A percentile compares a stretch with the other conserved stretches of the same genome.
Conservation (phyloP, 164 flowering plant genomes). For the Chloranthus sessilifolius region DNA sequence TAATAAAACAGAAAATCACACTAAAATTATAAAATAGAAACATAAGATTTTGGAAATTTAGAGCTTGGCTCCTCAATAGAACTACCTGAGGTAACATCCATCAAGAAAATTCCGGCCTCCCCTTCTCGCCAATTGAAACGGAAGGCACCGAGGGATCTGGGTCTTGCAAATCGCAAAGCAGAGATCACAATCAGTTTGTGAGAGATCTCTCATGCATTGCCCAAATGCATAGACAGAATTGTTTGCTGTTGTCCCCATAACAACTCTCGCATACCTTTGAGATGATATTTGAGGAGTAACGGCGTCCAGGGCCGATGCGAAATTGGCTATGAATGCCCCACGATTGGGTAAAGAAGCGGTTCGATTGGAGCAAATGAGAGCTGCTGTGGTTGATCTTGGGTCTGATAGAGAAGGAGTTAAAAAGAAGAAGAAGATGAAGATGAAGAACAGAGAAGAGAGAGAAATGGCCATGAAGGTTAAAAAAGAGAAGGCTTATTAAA, state of each 20-base stretch:
- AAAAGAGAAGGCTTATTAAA: background rate
- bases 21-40: too few species aligned
- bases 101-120: constrained; percentile 58
- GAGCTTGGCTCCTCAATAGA: too few species aligned
- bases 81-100: constrained; percentile 75
- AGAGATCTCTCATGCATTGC: constrained; percentile 65
- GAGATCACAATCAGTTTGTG: constrained; percentile 47
- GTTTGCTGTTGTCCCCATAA: constrained; percentile 38
- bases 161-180: constrained; percentile 63
- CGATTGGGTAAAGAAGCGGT: constrained; percentile 33
- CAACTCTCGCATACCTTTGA: constrained; percentile 26
- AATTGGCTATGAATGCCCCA: constrained; percentile 35
- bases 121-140: constrained; percentile 42
- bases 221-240: constrained; percentile 54
- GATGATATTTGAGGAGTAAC: constrained; percentile 34
- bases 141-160: constrained; percentile 51
- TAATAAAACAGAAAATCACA: too few species aligned
- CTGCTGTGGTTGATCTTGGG: constrained; percentile 55
- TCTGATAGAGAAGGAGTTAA: constrained; percentile 29
- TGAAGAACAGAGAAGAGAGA: background rate
- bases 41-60: too few species aligned
- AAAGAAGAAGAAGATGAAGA: constrained; percentile 7
- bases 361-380: constrained; percentile 45
- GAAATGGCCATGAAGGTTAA: background rate
- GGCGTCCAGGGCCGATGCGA: constrained; percentile 38